Evolutionary conservation across 2,329 filamentous ascomycete genomes (phyloP).

Genomic region (Aspergillus piperis): DNA sequence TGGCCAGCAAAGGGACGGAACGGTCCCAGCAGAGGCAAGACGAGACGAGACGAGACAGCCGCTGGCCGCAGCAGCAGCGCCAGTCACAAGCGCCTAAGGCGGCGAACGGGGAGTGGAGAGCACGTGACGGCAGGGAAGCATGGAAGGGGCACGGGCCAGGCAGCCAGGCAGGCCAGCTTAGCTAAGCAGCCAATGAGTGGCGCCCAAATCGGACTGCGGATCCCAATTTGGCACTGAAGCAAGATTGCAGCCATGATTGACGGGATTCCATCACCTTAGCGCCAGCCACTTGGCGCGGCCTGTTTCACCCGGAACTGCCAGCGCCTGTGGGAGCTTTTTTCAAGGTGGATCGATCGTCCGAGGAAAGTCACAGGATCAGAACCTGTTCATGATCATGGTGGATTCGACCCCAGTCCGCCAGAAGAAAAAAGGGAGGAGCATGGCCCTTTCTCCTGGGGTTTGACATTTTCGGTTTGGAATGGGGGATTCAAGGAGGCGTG

Average conservation of each 20-base stretch:
- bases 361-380: no score
- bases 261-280: conserved; percentile 9
- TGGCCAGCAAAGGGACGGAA: neutral
- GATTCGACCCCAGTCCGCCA: no score
- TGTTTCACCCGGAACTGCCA: conserved; percentile 17
- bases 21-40: neutral
- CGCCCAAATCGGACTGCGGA: conserved; percentile 15
- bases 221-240: conserved; percentile 12
- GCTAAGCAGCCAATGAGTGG: conserved; percentile 19
- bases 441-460: no score
- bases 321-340: neutral
- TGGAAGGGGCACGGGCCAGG: conserved; percentile 22
- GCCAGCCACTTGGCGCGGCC: conserved; percentile 10
- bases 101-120: conserved; percentile 22
- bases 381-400: no score
- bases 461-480: neutral
- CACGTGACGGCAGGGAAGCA: conserved; percentile 26
- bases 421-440: no score
- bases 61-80: neutral
- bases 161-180: conserved; percentile 17
- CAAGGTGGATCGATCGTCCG: no score
- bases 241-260: conserved; percentile 10
- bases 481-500: neutral
- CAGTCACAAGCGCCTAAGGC: conserved; percentile 6
- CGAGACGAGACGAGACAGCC: neutral